Percentiles rank a stretch among this genome's conserved stretches.
phyloP scores from a whole-genome alignment of 805 yeast genomes.

The Candida insectorum region DNA sequence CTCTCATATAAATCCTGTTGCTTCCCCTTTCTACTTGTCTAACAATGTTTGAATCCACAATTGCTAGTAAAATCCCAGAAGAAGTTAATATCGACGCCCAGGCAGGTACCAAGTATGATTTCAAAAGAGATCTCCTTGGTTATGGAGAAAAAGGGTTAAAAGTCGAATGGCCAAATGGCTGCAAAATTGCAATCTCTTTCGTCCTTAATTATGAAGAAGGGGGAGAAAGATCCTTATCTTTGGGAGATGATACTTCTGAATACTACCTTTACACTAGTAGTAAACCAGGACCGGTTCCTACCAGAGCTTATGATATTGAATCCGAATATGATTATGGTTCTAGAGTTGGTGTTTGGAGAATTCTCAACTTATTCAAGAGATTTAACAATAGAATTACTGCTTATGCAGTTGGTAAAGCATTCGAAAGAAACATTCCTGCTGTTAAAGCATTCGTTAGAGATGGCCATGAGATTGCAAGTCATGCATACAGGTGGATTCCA shows the following conservation, averaged over 20 bases:
- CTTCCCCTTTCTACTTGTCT: too few species aligned
- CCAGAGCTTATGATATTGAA: conserved; percentile 10
- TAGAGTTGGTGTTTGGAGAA: conserved; percentile 14
- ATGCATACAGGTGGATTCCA: conserved; percentile 17
- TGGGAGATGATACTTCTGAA: conserved; percentile 14
- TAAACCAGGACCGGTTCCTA: conserved; percentile 9
- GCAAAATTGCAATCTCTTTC: conserved; percentile 18
- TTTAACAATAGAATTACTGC: conserved; percentile 11
- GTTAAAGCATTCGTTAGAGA: conserved; percentile 14
- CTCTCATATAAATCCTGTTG: too few species aligned
- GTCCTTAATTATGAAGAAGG: conserved; percentile 26
- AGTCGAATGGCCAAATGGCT: conserved; percentile 17
- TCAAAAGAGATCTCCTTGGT: conserved; percentile 15
- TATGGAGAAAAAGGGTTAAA: conserved; percentile 22
- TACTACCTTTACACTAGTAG: conserved; percentile 11
- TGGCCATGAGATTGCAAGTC: conserved; percentile 16
- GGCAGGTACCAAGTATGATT: conserved; percentile 11
- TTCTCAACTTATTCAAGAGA: conserved; percentile 10
- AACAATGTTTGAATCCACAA: too few species aligned
- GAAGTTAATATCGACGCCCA: conserved; percentile 7
- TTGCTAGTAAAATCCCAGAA: conserved; percentile 5
- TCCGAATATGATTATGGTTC: conserved; percentile 14
- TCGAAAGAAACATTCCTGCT: conserved; percentile 10
- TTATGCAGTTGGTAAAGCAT: conserved; percentile 15
- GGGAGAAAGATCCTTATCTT: conserved; percentile 16